These are phyloP conservation scores for Pythium insidiosum DNA, from an alignment of 352 stramenopile genomes.

Conservation along the genomic window DNA sequence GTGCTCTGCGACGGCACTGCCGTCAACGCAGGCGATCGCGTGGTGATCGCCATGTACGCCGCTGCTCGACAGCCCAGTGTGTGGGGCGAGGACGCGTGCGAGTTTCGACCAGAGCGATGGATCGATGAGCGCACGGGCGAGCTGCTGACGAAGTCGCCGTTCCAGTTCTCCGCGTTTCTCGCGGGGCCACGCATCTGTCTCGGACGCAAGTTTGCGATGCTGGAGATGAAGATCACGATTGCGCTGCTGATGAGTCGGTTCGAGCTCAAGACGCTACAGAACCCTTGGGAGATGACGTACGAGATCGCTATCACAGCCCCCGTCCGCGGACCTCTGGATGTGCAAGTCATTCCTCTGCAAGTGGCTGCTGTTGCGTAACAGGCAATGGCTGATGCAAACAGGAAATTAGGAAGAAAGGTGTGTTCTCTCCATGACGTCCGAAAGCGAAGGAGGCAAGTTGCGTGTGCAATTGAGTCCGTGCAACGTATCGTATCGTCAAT, in stretches of 20 bases:
- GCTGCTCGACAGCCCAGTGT: conserved; percentile 16
- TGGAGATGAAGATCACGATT: conserved; percentile 55
- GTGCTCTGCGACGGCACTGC: conserved; percentile 37
- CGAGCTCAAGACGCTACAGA: conserved; percentile 32
- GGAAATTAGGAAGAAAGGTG: no score
- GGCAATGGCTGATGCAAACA: not conserved
- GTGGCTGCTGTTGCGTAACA: not conserved
- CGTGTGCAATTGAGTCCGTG: no score
- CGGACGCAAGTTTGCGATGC: conserved; percentile 37
- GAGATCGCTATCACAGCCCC: conserved; percentile 33
- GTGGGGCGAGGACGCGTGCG: conserved; percentile 24
- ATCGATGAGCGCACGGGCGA: conserved; percentile 12
- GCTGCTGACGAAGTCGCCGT: conserved; percentile 12
- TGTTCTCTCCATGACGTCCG: no score
- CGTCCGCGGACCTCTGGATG: conserved; percentile 24
- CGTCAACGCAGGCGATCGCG: conserved; percentile 14
- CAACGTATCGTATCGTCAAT: no score
- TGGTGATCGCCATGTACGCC: conserved; percentile 24
- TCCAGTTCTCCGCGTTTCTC: conserved; percentile 34
- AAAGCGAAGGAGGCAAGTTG: no score
- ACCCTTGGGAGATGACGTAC: conserved; percentile 37
- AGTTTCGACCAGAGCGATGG: conserved; percentile 29
- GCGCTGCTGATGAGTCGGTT: conserved; percentile 40
- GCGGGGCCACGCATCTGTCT: conserved; percentile 50
- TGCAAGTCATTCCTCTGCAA: no score